Evolutionary conservation across 2,329 filamentous ascomycete genomes (phyloP).

Genomic region (Fusarium aywerte): DNA sequence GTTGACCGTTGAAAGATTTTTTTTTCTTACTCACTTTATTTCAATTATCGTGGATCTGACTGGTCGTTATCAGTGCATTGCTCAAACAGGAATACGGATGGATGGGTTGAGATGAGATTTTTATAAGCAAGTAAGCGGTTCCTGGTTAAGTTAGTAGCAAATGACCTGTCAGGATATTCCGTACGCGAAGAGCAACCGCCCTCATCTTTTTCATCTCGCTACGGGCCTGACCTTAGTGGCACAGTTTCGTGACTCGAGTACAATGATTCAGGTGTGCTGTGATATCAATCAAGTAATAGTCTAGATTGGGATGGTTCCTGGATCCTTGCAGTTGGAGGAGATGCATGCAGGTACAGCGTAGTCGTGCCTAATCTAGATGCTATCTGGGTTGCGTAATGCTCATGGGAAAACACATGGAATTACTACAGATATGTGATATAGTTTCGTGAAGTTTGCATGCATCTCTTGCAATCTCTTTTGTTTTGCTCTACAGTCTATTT

Average conservation of each 20-base stretch:
- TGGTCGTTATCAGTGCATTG: not conserved
- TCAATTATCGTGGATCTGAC: constrained; percentile 3
- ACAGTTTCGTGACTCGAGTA: not conserved
- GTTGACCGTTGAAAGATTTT: constrained; percentile 17
- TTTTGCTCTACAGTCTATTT: not conserved
- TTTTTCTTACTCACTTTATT: not conserved
- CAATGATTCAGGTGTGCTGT: not conserved
- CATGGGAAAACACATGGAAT: not conserved
- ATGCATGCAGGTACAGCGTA: constrained; percentile 28
- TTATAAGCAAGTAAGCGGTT: not conserved
- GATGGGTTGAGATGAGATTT: not conserved
- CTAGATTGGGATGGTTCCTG: constrained; percentile 14
- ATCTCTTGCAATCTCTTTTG: not conserved
- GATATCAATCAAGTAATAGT: not conserved
- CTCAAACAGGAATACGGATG: constrained; percentile 2
- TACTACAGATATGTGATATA: not conserved
- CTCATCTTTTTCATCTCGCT: constrained; percentile 15
- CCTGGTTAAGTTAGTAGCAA: not conserved
- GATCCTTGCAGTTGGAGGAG: constrained; percentile 10
- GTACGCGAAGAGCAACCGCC: constrained; percentile 15
- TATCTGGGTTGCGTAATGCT: not conserved
- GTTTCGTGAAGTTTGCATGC: not conserved
- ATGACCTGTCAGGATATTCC: constrained; percentile 2
- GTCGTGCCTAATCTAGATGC: not conserved
- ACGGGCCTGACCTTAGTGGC: constrained; percentile 1